phyloP scores from a whole-genome alignment of 2,329 filamentous ascomycete species.

The Diaporthe longicolla region DNA sequence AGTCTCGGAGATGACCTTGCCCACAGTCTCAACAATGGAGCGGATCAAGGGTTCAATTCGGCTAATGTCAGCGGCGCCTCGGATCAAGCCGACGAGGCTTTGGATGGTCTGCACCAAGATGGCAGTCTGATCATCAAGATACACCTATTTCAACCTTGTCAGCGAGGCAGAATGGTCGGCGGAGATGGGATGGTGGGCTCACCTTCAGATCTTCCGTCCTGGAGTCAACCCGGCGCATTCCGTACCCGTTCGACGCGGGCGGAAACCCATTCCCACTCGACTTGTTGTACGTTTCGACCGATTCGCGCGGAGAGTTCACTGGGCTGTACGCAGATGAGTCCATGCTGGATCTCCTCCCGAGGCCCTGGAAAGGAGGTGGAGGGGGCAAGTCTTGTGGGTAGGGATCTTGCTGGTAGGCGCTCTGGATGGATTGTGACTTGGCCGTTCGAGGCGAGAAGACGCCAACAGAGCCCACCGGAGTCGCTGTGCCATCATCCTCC shows the following conservation, averaged over 20 bases:
- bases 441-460: conserved; percentile 74
- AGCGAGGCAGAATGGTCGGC: not conserved
- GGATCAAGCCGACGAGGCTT: conserved; percentile 81
- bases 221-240: conserved; percentile 52
- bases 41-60: conserved; percentile 79
- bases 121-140: conserved; percentile 87
- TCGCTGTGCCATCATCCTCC: conserved; percentile 73
- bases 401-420: conserved; percentile 52
- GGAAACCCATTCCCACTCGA: conserved; percentile 55
- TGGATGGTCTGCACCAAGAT: conserved; percentile 85
- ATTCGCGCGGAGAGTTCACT: conserved; percentile 76
- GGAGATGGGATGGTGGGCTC: conserved; percentile 16
- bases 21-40: conserved; percentile 79
- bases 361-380: conserved; percentile 70
- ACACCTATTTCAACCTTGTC: conserved; percentile 65
- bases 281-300: conserved; percentile 59
- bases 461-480: conserved; percentile 76
- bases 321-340: conserved; percentile 84
- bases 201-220: conserved; percentile 66
- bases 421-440: conserved; percentile 44
- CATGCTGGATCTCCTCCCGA: conserved; percentile 71
- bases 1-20: conserved; percentile 77
- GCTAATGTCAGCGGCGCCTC: conserved; percentile 73
- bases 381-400: conserved; percentile 57
- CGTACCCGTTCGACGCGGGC: conserved; percentile 57